These are phyloP conservation scores for Leishmania lainsoni DNA, from an alignment of 208 protist species.

Conservation along the genomic window DNA sequence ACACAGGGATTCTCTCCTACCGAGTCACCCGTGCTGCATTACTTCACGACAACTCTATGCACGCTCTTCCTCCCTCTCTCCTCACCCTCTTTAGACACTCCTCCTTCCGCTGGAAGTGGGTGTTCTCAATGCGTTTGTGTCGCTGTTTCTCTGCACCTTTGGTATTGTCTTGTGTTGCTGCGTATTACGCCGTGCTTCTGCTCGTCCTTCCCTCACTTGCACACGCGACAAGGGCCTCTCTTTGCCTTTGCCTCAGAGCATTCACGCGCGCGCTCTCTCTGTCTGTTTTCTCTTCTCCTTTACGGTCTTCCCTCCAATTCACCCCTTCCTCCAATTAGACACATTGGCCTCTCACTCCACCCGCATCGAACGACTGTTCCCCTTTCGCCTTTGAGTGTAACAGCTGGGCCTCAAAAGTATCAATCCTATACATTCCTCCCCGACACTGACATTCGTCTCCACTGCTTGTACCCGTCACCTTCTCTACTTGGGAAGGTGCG, in stretches of 20 bases:
- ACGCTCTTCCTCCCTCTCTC: not conserved
- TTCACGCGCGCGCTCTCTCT: not conserved
- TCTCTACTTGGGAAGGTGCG: not conserved
- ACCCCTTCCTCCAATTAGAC: no score
- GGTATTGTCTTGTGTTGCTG: not conserved
- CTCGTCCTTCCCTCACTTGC: not conserved
- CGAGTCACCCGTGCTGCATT: not conserved
- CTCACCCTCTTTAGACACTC: not conserved
- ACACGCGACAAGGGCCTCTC: not conserved
- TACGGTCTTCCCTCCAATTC: no score
- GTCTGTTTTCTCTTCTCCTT: not conserved
- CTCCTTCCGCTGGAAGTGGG: not conserved
- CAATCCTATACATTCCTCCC: not conserved
- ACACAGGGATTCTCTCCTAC: not conserved
- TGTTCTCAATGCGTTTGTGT: not conserved
- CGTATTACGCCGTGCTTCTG: not conserved
- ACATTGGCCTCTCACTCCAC: not conserved
- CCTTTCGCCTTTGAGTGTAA: not conserved
- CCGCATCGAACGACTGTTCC: not conserved
- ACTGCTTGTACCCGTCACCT: not conserved
- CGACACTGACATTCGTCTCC: not conserved
- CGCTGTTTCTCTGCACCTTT: not conserved
- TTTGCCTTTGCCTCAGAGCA: not conserved
- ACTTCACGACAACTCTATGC: not conserved
- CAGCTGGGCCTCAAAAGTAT: not conserved